A percentile compares a stretch with the other conserved stretches of the same genome.
Conservation (phyloP, 129 eudicot genomes). For the Lonicera japonica region DNA sequence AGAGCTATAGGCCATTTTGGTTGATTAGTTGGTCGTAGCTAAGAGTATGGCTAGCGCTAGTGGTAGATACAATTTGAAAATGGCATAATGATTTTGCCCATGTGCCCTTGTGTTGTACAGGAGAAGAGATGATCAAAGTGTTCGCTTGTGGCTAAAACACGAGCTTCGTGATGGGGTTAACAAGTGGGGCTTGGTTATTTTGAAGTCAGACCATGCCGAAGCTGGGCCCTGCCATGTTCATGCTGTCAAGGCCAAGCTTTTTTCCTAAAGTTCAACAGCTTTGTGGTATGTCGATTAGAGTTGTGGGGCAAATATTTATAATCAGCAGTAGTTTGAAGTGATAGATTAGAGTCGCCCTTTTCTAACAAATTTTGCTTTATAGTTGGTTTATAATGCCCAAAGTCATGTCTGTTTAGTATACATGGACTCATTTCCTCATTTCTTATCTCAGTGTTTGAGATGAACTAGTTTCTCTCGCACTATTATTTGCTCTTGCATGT, state of each 20-base stretch:
- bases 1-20: conserved; percentile 32
- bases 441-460: too few species aligned
- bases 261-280: conserved; percentile 9
- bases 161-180: conserved; percentile 26
- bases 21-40: conserved; percentile 35
- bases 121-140: conserved; percentile 60
- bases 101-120: conserved; percentile 92
- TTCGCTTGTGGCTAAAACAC: conserved; percentile 24
- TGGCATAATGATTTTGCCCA: conserved; percentile 80
- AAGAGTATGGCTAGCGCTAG: conserved; percentile 28
- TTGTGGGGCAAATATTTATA: conserved; percentile 8
- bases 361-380: too few species aligned
- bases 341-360: too few species aligned
- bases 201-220: conserved; percentile 24
- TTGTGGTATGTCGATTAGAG: conserved; percentile 40
- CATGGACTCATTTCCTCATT: too few species aligned
- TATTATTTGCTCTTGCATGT: background rate
- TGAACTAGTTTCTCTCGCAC: too few species aligned
- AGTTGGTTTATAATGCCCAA: too few species aligned
- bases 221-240: conserved; percentile 16
- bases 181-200: conserved; percentile 22
- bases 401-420: too few species aligned
- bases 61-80: conserved; percentile 62
- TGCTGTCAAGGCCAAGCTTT: conserved; percentile 17
- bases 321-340: too few species aligned